Conservation (phyloP, 2,329 filamentous ascomycete genomes). For the Didymella glomerata region DNA sequence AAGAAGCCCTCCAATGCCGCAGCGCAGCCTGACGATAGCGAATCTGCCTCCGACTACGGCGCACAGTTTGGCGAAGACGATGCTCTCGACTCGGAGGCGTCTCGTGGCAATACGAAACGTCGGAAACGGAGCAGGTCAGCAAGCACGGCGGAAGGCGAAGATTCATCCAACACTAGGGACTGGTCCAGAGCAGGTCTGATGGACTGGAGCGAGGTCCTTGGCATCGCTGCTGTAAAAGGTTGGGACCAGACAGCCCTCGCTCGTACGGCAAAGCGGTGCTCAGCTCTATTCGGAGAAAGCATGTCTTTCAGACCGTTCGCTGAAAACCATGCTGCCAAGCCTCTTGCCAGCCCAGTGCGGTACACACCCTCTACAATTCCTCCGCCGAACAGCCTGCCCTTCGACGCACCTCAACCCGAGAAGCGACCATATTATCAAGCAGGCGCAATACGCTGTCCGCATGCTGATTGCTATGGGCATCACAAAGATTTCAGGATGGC, state of each 20-base stretch:
- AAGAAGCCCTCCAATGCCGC: conserved; percentile 6
- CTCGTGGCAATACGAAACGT: background rate
- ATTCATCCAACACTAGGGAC: conserved; percentile 24
- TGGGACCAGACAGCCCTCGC: conserved; percentile 71
- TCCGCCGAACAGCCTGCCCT: conserved; percentile 13
- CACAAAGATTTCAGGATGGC: conserved; percentile 36
- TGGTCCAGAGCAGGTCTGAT: conserved; percentile 33
- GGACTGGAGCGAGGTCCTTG: conserved; percentile 88
- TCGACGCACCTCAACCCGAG: background rate
- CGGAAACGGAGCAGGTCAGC: conserved; percentile 29
- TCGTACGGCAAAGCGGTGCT: conserved; percentile 76
- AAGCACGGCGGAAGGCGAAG: conserved; percentile 20
- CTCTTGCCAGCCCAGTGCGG: conserved; percentile 38
- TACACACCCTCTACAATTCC: conserved; percentile 46
- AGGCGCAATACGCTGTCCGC: conserved; percentile 44
- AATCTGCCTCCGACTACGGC: conserved; percentile 53
- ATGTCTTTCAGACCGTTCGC: conserved; percentile 70
- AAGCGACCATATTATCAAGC: conserved; percentile 42
- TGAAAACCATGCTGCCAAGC: conserved; percentile 47
- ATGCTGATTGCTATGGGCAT: conserved; percentile 41
- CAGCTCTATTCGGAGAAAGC: conserved; percentile 74
- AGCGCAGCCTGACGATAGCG: conserved; percentile 48
- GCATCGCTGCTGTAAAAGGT: conserved; percentile 76
- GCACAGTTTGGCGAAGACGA: conserved; percentile 22
- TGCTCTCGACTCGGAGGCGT: conserved; percentile 6